Conservation (phyloP, 352 stramenopile species). For the Pythium coloratum region DNA sequence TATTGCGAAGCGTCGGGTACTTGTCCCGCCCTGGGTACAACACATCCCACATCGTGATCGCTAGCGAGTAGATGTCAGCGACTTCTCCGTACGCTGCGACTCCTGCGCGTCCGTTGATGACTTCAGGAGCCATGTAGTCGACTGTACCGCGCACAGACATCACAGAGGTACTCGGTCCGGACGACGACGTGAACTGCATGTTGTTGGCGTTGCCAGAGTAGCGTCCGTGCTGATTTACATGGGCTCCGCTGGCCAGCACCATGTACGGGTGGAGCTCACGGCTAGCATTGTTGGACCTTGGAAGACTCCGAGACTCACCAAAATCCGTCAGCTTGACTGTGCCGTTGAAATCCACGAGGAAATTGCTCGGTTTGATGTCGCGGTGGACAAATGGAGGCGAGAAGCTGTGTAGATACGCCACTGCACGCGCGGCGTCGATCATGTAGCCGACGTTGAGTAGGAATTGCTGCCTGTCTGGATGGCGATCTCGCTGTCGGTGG, state of each 20-base stretch:
- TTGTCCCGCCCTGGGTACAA: conserved; percentile 52
- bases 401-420: conserved; percentile 73
- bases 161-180: not conserved
- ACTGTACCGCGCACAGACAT: conserved; percentile 44
- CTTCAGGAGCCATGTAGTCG: conserved; percentile 81
- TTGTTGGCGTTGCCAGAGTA: conserved; percentile 14
- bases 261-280: conserved; percentile 22
- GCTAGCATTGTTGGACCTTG: not conserved
- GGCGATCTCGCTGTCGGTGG: conserved; percentile 43
- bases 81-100: conserved; percentile 60
- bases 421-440: conserved; percentile 50
- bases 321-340: conserved; percentile 34
- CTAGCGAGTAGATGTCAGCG: conserved; percentile 77
- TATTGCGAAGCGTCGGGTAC: conserved; percentile 39
- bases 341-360: conserved; percentile 43
- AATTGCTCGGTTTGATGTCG: conserved; percentile 81
- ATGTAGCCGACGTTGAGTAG: conserved; percentile 60
- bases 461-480: conserved; percentile 40
- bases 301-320: conserved; percentile 31
- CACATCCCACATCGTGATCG: conserved; percentile 79
- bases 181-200: not conserved
- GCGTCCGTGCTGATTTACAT: conserved; percentile 12
- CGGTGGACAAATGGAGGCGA: conserved; percentile 63
- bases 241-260: conserved; percentile 14
- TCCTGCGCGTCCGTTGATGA: conserved; percentile 65